phyloP scores from a whole-genome alignment of 345 rosid genomes.

The Kandelia obovata region DNA sequence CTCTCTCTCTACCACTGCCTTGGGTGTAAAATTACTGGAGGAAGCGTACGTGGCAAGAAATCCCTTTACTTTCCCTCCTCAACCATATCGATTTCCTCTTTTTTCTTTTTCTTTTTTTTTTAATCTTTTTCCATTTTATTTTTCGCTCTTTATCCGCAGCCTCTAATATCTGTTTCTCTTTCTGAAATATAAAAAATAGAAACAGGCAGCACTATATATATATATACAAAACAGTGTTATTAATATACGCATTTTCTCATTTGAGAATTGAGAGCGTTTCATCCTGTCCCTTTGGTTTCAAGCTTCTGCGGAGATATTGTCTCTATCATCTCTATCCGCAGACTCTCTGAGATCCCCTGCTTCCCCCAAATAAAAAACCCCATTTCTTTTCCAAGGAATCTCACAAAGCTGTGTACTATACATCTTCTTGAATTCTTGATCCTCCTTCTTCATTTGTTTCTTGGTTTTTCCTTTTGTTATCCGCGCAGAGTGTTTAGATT shows the following conservation, averaged over 20 bases:
- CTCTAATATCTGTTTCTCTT: neutral
- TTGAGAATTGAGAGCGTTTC: neutral
- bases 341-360: slow-evolving; percentile 21
- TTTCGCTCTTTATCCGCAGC: neutral
- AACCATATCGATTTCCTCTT: neutral
- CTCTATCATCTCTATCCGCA: slow-evolving; percentile 9
- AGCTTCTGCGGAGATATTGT: slow-evolving; percentile 17
- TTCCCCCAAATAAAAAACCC: slow-evolving; percentile 10
- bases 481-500: neutral
- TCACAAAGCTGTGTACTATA: neutral
- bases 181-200: no score
- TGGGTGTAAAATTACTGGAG: slow-evolving; percentile 26
- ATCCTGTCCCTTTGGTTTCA: slow-evolving; percentile 21
- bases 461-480: neutral
- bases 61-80: slow-evolving; percentile 1
- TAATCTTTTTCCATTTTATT: neutral
- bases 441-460: neutral
- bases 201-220: neutral
- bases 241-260: no score
- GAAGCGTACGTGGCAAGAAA: slow-evolving; percentile 57
- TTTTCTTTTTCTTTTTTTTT: neutral
- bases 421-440: neutral
- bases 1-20: no score
- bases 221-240: neutral
- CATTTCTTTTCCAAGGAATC: slow-evolving; percentile 20